Evolutionary conservation across 805 yeast genomes (phyloP).

Genomic region (Starmerella riodocensis): DNA sequence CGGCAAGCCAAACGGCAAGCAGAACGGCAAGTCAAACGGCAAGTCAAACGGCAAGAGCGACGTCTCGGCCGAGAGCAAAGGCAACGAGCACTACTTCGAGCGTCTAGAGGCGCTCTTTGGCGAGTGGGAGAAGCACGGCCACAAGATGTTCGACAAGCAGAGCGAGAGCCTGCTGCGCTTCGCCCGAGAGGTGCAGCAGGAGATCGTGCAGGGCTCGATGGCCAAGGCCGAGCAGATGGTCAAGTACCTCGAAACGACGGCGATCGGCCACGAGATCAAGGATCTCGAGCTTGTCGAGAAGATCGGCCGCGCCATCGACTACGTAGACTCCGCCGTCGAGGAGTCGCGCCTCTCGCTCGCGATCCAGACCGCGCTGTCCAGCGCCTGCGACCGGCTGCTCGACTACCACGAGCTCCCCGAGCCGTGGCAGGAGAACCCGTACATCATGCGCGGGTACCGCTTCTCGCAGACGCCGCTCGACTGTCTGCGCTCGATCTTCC

Average conservation of each 20-base stretch:
- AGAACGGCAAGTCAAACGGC: not conserved
- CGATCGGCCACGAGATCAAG: constrained; percentile 22
- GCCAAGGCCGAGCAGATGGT: constrained; percentile 27
- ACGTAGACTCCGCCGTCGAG: constrained; percentile 29
- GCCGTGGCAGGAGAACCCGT: constrained; percentile 87
- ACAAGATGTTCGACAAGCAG: constrained; percentile 23
- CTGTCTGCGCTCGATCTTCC: constrained; percentile 48
- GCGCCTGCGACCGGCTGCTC: constrained; percentile 34
- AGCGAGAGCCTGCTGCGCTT: constrained; percentile 23
- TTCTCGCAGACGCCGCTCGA: constrained; percentile 52
- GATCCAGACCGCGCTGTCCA: constrained; percentile 20
- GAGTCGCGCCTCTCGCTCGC: constrained; percentile 20
- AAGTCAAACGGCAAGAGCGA: not conserved
- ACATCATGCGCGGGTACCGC: constrained; percentile 71
- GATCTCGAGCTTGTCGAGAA: constrained; percentile 19
- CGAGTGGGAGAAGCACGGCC: constrained; percentile 27
- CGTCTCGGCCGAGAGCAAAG: not conserved
- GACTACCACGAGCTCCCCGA: constrained; percentile 81
- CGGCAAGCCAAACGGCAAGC: not conserved
- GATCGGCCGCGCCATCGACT: constrained; percentile 23
- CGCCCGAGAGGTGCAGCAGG: constrained; percentile 24
- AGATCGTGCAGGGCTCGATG: constrained; percentile 25
- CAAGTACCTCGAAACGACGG: constrained; percentile 21
- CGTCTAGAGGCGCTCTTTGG: constrained; percentile 18
- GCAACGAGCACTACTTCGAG: constrained; percentile 1